phyloP scores from a whole-genome alignment of 768 basidiomycete genomes.

The Mycena haematopus region DNA sequence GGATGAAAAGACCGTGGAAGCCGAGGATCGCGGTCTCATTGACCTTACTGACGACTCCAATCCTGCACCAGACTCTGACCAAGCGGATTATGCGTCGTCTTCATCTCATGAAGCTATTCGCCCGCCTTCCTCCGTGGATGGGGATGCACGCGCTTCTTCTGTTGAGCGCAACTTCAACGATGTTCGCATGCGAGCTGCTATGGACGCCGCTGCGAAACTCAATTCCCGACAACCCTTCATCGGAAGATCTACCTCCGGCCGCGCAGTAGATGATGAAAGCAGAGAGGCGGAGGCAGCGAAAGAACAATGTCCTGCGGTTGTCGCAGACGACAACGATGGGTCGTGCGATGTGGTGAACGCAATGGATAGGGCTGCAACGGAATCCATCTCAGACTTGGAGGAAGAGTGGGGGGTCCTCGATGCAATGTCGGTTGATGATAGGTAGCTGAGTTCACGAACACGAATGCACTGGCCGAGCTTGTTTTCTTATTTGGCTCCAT shows the following conservation, averaged over 20 bases:
- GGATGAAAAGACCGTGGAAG: slow-evolving; percentile 31
- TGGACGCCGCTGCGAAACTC: slow-evolving; percentile 15
- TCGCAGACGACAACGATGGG: not conserved
- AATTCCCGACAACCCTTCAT: slow-evolving; percentile 8
- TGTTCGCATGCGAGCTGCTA: not conserved
- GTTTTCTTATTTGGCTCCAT: no score
- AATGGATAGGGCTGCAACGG: slow-evolving; percentile 37
- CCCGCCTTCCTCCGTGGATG: slow-evolving; percentile 48
- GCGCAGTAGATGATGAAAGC: not conserved
- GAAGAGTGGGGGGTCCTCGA: slow-evolving; percentile 14
- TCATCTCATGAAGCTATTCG: slow-evolving; percentile 42
- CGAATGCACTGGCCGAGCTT: not conserved
- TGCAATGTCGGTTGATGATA: slow-evolving; percentile 53
- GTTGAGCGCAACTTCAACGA: slow-evolving; percentile 35
- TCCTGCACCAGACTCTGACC: slow-evolving; percentile 34
- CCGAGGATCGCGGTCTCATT: slow-evolving; percentile 32
- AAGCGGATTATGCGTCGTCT: slow-evolving; percentile 41
- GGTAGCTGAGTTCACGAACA: slow-evolving; percentile 4
- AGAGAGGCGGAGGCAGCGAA: slow-evolving; percentile 39
- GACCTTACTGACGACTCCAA: slow-evolving; percentile 24
- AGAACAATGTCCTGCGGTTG: slow-evolving; percentile 23
- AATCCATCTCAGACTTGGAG: slow-evolving; percentile 8
- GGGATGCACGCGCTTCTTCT: slow-evolving; percentile 43
- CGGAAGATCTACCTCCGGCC: no score
- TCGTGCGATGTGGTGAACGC: slow-evolving; percentile 74